Evolutionary conservation across 2,329 filamentous ascomycete genomes (phyloP).

Genomic region (Alternaria longipes): DNA sequence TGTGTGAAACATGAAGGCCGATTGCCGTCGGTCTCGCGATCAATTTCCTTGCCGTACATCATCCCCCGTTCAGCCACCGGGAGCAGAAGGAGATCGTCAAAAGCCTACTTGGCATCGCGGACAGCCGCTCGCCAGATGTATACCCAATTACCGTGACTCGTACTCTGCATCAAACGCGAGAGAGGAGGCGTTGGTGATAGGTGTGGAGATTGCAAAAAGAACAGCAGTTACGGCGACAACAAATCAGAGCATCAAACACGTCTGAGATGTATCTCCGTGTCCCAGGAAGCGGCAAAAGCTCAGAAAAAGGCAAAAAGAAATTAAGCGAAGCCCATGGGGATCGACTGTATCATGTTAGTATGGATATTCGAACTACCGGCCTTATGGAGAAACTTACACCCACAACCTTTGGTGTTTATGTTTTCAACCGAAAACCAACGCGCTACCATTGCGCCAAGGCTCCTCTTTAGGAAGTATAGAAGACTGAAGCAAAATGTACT

Average conservation of each 20-base stretch:
- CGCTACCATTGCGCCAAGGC: conserved; percentile 40
- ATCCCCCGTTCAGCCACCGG: neutral
- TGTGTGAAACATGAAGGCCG: conserved; percentile 15
- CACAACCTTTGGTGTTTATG: conserved; percentile 35
- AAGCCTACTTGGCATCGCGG: neutral
- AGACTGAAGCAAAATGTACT: conserved; percentile 5
- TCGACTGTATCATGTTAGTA: conserved; percentile 13
- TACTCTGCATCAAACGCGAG: neutral
- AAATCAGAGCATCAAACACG: neutral
- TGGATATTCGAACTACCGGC: neutral
- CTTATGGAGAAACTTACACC: conserved; percentile 12
- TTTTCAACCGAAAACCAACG: conserved; percentile 37
- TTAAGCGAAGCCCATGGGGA: conserved; percentile 20
- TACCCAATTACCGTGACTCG: neutral
- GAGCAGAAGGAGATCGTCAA: neutral
- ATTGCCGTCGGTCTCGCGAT: neutral
- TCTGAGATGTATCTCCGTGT: neutral
- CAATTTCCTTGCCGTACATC: conserved; percentile 2
- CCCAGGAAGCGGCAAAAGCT: neutral
- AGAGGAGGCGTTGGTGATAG: neutral
- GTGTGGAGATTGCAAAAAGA: conserved; percentile 3
- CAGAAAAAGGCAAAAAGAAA: conserved; percentile 17
- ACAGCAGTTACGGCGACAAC: neutral
- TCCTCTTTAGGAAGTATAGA: conserved; percentile 22
- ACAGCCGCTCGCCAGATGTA: neutral